Base-by-base conservation (phyloP, 2,329 filamentous ascomycete genomes). In the Eutypella sp. region DNA sequence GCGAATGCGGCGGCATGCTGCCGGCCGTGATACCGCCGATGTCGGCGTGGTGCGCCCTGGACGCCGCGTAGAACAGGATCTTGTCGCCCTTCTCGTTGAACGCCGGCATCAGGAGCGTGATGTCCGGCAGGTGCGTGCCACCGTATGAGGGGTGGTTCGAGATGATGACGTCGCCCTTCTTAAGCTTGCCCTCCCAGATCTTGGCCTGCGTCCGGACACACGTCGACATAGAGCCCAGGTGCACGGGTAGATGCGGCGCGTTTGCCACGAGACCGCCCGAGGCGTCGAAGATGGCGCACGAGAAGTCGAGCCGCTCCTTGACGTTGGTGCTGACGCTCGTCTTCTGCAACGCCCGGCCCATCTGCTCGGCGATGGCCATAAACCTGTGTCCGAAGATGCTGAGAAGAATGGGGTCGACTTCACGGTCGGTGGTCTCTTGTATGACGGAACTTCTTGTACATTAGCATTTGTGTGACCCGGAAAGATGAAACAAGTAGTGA, bases 121-220 rank as follows among this genome's bases (percentile, higher is more conserved):
- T 88, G 59, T 93, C 87, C 1, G 87, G 88, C 22, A 93, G 68
- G 69, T 93, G 88, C 0, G 89, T 95, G 34, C 88, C 88, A 27
- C 88, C 88, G 57, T 84, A 91, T 62, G 89, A 88, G 1, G 88
- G 88, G 59, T 93, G 88, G 56, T 93, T 93, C 1, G 86, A 87
- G 5, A 92, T 86, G 36, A 93, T 77, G 0, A 93, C 88, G 62
- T 93, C 88, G 25, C 88, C 88, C 46, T 78, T 82, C 57, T 87
- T 86, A 43, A 93, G 69, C 53, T 85, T 88, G 5, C 85, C 86
- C 55, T 82, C 77, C 87, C 87, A 93, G 46, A 91, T 88, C 55
- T 86, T 78, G 5, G 87, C 84, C 67, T 92, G 87, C 40, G 86
- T 86, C 48, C 79, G 75, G 2, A 92, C 86, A 41, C 87, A 90